Conservation (phyloP, 1,284 basidiomycete genomes). For the Wolfiporia cocos region DNA sequence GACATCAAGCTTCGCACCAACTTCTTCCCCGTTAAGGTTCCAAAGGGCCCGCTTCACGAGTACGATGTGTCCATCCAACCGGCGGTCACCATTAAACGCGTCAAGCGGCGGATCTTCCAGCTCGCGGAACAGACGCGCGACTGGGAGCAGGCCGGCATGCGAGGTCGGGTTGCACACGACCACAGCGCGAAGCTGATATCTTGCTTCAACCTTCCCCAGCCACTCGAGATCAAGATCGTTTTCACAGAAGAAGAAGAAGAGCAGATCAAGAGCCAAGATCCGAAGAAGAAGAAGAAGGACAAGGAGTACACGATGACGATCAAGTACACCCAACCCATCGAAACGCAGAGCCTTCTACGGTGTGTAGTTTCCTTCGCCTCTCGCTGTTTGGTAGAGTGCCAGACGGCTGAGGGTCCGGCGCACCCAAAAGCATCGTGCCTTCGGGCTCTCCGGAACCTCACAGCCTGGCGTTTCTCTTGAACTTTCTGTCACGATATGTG, state of each 20-base stretch:
- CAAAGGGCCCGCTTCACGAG: slow-evolving; percentile 56
- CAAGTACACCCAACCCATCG: slow-evolving; percentile 50
- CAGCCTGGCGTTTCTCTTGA: slow-evolving; percentile 13
- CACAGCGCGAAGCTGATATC: slow-evolving; percentile 59
- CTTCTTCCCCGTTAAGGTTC: slow-evolving; percentile 65
- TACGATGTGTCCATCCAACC: slow-evolving; percentile 66
- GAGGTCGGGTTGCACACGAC: slow-evolving; percentile 62
- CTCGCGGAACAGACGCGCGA: slow-evolving; percentile 56
- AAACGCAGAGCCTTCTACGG: slow-evolving; percentile 51
- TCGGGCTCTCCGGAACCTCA: slow-evolving; percentile 15
- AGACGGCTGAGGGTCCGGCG: slow-evolving; percentile 14
- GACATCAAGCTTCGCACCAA: slow-evolving; percentile 65
- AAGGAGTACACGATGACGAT: slow-evolving; percentile 63
- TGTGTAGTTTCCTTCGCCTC: slow-evolving; percentile 24
- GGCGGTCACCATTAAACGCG: slow-evolving; percentile 41
- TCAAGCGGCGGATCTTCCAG: slow-evolving; percentile 65
- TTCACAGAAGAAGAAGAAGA: slow-evolving; percentile 64
- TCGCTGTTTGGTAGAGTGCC: slow-evolving; percentile 5
- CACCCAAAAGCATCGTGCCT: slow-evolving; percentile 7
- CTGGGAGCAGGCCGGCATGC: slow-evolving; percentile 48
- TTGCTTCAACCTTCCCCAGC: slow-evolving; percentile 46
- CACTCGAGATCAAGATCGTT: slow-evolving; percentile 47
- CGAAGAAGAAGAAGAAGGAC: slow-evolving; percentile 43
- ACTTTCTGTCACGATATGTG: too few relatives aligned
- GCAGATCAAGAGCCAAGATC: slow-evolving; percentile 29